Conservation (phyloP, 305 asterid genomes). For the Caryopteris hybrid region DNA sequence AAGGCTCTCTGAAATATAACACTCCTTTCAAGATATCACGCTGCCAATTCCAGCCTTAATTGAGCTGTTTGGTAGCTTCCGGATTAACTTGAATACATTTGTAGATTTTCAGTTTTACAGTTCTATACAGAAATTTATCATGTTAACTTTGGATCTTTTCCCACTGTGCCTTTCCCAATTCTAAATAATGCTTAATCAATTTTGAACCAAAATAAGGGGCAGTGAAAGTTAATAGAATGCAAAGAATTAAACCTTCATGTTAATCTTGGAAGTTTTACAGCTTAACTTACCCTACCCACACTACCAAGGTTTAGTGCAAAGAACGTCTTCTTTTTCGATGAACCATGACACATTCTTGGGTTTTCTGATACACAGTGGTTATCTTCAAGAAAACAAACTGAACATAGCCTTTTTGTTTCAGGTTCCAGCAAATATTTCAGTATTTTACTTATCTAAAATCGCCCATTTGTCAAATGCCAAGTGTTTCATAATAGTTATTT, state of each 20-base stretch:
- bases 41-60: not conserved
- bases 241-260: constrained; percentile 5
- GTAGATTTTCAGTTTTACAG: not conserved
- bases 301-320: not conserved
- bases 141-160: not conserved
- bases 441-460: not conserved
- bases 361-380: not conserved
- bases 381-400: not conserved
- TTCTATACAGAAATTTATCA: not conserved
- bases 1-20: constrained; percentile 1
- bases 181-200: not conserved
- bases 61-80: not conserved
- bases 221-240: not conserved
- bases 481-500: not conserved
- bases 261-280: not conserved
- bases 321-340: not conserved
- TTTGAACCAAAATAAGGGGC: not conserved
- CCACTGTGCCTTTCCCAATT: not conserved
- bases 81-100: not conserved
- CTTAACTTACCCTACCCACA: not conserved
- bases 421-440: not conserved
- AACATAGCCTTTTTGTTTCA: not conserved
- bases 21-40: constrained; percentile 1
- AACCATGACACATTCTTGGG: not conserved
- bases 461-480: not conserved